Evolutionary conservation across 371 early-diverging fungal genomes (phyloP), one percentile per base, ranked within the genome.

Genomic region (Mucor circinelloides): DNA sequence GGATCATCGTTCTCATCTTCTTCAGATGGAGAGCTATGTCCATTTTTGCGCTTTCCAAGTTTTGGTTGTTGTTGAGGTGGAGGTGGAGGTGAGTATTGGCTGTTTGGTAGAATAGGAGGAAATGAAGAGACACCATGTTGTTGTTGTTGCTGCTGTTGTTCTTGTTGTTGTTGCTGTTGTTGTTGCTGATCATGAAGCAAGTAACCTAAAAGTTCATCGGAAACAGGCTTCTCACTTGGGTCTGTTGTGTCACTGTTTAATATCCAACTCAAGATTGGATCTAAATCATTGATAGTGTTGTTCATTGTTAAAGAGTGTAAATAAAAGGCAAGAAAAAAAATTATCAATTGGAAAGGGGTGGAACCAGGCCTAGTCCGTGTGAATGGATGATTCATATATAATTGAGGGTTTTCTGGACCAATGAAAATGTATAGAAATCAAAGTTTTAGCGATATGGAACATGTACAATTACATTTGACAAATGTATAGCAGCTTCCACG

Each of bases 1-100:
- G 55, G 59, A 10, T 69, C 64, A n/a, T 72, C 69, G 28, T 68
- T 63, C 19, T 71, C 72, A 40, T 72, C 69, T 31, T 68, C 68
- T 31, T 50, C 60, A 27, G 69, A 64, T 25, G 56, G 48, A 34
- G 55, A 36, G 17, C 32, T 60, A 27, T 52, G 27, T 25, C 21
- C 38, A 19, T n/a, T 21, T 23, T 38, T 42, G 28, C 13, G 23
- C 8, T 57, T 42, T 27, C 25, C 55, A 19, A 38, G 63, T 4
- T 57, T 21, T 19, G 28, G 34, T 36, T 25, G 23, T 10, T 65
- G 44, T 19, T 63, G 25, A 30, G 42, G 44, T 21, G 21, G 8
- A 19, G 34, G 25, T 38, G 21, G 19, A 25, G 15, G 9, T 15
- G 56, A 56, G 56, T 32, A 56, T 8, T 56, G 19, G 17, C 7